These are phyloP conservation scores for Corymbia citriodora DNA, from an alignment of 441 rosid genomes.

Conservation along the genomic window DNA sequence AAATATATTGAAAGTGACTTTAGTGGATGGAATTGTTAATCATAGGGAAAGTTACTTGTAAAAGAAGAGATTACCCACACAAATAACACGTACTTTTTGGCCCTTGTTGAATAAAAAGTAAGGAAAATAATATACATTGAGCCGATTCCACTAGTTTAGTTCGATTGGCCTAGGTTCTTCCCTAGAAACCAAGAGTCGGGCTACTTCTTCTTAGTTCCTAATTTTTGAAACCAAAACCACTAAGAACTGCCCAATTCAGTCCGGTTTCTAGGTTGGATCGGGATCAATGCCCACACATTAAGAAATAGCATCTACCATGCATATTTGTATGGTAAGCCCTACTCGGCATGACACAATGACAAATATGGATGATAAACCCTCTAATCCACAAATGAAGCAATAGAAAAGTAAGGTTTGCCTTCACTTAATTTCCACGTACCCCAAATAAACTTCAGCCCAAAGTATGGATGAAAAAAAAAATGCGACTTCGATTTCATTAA, in stretches of 20 bases:
- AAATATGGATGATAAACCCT: not conserved
- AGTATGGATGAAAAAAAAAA: not conserved
- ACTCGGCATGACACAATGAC: not conserved
- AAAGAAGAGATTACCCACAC: not conserved
- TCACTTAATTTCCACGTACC: not conserved
- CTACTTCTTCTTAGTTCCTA: too few relatives aligned
- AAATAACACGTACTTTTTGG: not conserved
- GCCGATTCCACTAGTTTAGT: rapidly evolving
- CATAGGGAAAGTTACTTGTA: not conserved
- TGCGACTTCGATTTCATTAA: not conserved
- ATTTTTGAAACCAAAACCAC: too few relatives aligned
- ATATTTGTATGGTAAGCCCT: too few relatives aligned
- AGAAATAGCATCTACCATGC: rapidly evolving
- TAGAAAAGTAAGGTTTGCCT: not conserved
- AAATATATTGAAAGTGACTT: not conserved
- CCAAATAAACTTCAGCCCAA: not conserved
- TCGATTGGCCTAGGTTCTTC: too few relatives aligned
- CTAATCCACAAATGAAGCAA: not conserved
- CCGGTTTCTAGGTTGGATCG: not conserved
- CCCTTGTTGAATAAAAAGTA: not conserved
- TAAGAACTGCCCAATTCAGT: rapidly evolving
- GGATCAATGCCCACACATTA: rapidly evolving
- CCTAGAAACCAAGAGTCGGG: too few relatives aligned
- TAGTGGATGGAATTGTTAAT: not conserved
- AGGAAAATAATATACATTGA: not conserved